Conservation (phyloP, 805 yeast species). For the Hanseniaspora occidentalis region DNA sequence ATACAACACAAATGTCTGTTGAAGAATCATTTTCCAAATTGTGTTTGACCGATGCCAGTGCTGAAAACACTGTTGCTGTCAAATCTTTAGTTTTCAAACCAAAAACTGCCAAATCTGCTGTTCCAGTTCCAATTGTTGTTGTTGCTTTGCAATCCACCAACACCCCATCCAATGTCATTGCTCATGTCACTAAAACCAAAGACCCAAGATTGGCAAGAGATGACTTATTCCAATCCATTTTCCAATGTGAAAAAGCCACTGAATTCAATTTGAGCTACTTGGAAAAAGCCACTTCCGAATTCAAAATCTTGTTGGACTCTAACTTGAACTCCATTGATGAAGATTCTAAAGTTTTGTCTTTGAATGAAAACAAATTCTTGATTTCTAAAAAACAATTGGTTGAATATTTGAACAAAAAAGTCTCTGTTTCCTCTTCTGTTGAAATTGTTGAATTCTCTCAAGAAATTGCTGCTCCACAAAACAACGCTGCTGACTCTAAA, state of each 20-base stretch:
- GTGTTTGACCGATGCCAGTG: conserved; percentile 45
- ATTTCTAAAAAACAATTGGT: conserved; percentile 18
- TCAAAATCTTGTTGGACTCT: conserved; percentile 19
- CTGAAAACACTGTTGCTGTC: conserved; percentile 39
- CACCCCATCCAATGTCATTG: conserved; percentile 56
- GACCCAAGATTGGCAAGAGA: conserved; percentile 84
- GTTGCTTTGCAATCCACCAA: conserved; percentile 60
- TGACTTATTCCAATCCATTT: conserved; percentile 54
- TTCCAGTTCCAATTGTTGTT: conserved; percentile 69
- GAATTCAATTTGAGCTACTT: conserved; percentile 21
- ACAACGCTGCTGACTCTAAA: conserved; percentile 25
- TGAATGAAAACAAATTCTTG: conserved; percentile 15
- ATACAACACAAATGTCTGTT: conserved; percentile 38
- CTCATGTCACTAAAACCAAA: conserved; percentile 56
- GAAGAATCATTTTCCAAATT: conserved; percentile 57
- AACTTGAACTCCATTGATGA: conserved; percentile 26
- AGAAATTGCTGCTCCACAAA: conserved; percentile 27
- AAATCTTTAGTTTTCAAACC: conserved; percentile 84
- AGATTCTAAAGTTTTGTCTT: conserved; percentile 21
- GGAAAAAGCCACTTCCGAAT: conserved; percentile 27
- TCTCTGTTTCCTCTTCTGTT: conserved; percentile 30
- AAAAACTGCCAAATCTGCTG: conserved; percentile 72
- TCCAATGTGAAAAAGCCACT: conserved; percentile 19
- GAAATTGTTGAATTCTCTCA: conserved; percentile 38
- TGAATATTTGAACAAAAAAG: conserved; percentile 25